A percentile compares a stretch with the other conserved stretches of the same genome.
Evolutionary conservation across 805 yeast species (phyloP).

Genomic region (Millerozyma acaciae): DNA sequence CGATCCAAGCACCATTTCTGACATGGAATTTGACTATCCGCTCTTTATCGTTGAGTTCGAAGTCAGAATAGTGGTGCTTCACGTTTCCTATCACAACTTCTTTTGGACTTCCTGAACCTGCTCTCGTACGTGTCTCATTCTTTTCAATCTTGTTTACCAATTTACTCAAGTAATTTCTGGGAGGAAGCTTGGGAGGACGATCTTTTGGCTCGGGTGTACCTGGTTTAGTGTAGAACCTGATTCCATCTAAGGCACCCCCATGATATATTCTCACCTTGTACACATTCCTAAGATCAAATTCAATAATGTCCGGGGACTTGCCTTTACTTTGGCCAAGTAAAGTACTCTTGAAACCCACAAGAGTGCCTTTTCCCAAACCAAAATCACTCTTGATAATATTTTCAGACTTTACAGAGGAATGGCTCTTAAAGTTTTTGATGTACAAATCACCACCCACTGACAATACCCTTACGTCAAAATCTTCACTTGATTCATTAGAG

Average conservation of each 20-base stretch:
- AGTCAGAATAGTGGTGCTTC: slow-evolving; percentile 51
- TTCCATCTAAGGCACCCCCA: slow-evolving; percentile 81
- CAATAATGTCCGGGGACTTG: slow-evolving; percentile 18
- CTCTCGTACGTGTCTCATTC: background rate
- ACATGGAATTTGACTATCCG: slow-evolving; percentile 54
- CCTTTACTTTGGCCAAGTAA: slow-evolving; percentile 25
- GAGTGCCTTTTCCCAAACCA: slow-evolving; percentile 37
- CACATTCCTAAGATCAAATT: slow-evolving; percentile 38
- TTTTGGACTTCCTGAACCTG: background rate
- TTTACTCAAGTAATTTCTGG: slow-evolving; percentile 39
- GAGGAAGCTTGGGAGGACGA: slow-evolving; percentile 43
- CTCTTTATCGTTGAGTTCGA: slow-evolving; percentile 57
- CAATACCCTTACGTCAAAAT: slow-evolving; percentile 51
- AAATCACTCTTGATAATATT: slow-evolving; percentile 31
- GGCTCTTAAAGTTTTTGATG: slow-evolving; percentile 46
- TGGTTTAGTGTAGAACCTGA: slow-evolving; percentile 44
- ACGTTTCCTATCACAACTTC: slow-evolving; percentile 46
- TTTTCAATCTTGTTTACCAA: slow-evolving; percentile 17
- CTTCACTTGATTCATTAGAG: slow-evolving; percentile 19
- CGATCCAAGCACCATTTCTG: slow-evolving; percentile 85
- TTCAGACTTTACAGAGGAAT: slow-evolving; percentile 17
- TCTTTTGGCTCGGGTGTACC: slow-evolving; percentile 2
- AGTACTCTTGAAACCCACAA: slow-evolving; percentile 37
- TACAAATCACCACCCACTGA: slow-evolving; percentile 60
- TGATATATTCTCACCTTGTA: slow-evolving; percentile 60